Base-by-base conservation (phyloP, 2,329 filamentous ascomycete genomes). In the Polychaeton citri region DNA sequence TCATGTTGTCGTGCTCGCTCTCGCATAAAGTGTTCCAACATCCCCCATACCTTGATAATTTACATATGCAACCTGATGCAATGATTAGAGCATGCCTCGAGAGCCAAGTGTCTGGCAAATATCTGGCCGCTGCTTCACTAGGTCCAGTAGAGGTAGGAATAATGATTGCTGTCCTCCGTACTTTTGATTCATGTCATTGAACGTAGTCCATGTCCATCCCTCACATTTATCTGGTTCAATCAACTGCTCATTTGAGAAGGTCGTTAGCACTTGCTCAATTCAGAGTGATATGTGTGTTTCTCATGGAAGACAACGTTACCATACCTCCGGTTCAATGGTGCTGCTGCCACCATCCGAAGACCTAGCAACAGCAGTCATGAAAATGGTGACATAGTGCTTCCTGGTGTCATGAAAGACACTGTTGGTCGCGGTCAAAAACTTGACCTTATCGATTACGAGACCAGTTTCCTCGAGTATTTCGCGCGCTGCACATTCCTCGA, bases 361-460 rank as follows among this genome's bases (percentile, higher is more conserved):
- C 80, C 77, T 63, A 66, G 37, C 0, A 31, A 56, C 58, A 30
- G 71, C 74, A 0, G 62, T 60, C 42, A 84, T 71, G 45, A 82
- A 86, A 2, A 85, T 54, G 0, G 82, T 87, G 34, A 85, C 65
- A 49, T 87, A 88, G 51, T 88, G 81, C 55, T 77, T 82, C 0
- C 57, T 58, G n/a, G 69, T 66, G 0, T 51, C 49, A 1, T 57
- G 49, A 51, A 85, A 81, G 1, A 81, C 51, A 46, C 78, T 74
- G 50, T 86, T 84, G 4, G 78, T 84, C 0, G 74, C 68, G 0
- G 69, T 72, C 1, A 78, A 44, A 26, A 79, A 66, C 32, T 62
- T 64, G 4, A 71, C 33, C 5, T 68, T 63, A 2, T 54, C 61
- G 1, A 85, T 63, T 0, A 57, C 47, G 0, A 85, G 63, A 0